phyloP scores from a whole-genome alignment of 208 protist species.

The Leishmania mexicana region DNA sequence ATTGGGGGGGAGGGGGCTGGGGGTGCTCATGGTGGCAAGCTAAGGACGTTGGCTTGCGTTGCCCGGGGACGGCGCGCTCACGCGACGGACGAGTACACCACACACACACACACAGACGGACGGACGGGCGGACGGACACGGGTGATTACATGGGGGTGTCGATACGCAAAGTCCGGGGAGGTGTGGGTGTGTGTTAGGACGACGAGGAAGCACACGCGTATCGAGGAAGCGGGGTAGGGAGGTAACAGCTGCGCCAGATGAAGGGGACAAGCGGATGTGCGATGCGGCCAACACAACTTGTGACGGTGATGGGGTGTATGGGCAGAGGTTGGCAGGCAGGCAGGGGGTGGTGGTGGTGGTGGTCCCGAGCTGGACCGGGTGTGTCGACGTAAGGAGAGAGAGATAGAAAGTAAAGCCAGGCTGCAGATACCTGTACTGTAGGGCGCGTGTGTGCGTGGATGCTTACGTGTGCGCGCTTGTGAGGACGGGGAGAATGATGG shows the following conservation, averaged over 20 bases:
- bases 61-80: neutral
- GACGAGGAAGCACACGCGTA: no score
- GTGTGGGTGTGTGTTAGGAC: no score
- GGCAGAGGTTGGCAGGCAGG: neutral
- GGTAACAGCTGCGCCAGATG: no score
- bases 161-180: no score
- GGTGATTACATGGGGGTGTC: no score
- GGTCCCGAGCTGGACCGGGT: neutral
- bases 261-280: neutral
- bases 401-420: neutral
- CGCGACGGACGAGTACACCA: neutral
- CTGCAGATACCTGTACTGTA: neutral
- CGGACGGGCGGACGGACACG: neutral
- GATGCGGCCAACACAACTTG: neutral
- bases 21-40: slow-evolving; percentile 10
- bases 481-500: neutral
- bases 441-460: neutral
- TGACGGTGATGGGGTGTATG: neutral
- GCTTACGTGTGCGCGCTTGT: neutral
- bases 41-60: neutral
- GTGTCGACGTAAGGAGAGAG: neutral
- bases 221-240: no score
- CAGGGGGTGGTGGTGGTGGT: no score
- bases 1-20: slow-evolving; percentile 13
- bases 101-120: no score